Evolutionary conservation across 305 asterid genomes (phyloP), one percentile per base, ranked within the genome.

Genomic region (Andrographis paniculata): DNA sequence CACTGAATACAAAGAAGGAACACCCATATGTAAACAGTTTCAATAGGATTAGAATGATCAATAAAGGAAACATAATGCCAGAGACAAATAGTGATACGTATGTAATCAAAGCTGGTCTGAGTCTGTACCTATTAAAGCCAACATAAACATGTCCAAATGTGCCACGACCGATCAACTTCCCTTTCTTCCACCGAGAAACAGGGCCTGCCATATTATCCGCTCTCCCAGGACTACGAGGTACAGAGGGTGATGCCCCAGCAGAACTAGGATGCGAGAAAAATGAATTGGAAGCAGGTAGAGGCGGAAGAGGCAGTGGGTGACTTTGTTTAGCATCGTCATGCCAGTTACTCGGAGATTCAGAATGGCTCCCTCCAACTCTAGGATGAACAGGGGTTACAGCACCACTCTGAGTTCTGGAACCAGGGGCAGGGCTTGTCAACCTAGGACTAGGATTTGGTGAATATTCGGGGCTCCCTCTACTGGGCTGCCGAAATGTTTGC

Each of bases 361-460:
- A 35, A 38, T 54, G 17, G 8, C 59, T 31, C 14, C 50, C 52
- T 31, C 53, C 64, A 27, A 59, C 43, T 20, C 74, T 67, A 45
- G 87, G 78, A 71, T 77, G 83, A 53, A 60, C 66, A 41, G 93
- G 95, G 18, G 91, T 74, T 36, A 73, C 82, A n/a, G 84, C 66
- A 9, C 84, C 93, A 49, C 86, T 82, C 14, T 75, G 81, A 50
- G 73, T 73, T 59, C 87, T 74, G 38, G 91, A 82, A 65, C 85
- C 60, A 27, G 82, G 80, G n/a, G 87, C 94, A 5, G 85, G 78
- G 60, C 88, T 77, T 16, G 62, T 72, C 76, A 69, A 72, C 65
- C 75, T 73, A 20, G 95, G 95, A 63, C 94, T 82, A 49, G 89
- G 83, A 38, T 71, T 69, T 33, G 93, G 89, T 10, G 89, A 84